Evolutionary conservation across 495 filamentous ascomycete species (phyloP).

Genomic region (Lichina pygmaea): DNA sequence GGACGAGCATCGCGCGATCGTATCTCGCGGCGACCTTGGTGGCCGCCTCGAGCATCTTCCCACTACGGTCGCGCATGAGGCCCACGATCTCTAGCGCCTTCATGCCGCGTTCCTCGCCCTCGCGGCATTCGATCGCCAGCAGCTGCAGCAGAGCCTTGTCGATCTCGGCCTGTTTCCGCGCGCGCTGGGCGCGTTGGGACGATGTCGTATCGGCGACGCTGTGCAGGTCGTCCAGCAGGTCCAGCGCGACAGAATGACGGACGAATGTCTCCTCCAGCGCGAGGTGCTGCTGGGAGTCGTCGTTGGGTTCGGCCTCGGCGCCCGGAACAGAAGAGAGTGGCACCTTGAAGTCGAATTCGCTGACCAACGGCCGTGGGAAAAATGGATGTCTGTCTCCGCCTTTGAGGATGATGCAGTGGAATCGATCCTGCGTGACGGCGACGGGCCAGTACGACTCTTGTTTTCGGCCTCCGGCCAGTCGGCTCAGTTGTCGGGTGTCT

Average conservation of each 20-base stretch:
- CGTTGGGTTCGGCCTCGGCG: slow-evolving; percentile 9
- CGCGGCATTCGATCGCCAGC: slow-evolving; percentile 68
- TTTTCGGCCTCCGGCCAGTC: slow-evolving; percentile 57
- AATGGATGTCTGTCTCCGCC: slow-evolving; percentile 81
- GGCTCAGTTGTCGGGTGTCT: slow-evolving; percentile 61
- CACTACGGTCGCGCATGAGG: slow-evolving; percentile 50
- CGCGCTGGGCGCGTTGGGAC: slow-evolving; percentile 38
- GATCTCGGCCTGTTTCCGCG: slow-evolving; percentile 45
- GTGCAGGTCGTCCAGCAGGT: slow-evolving; percentile 45
- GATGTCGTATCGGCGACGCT: slow-evolving; percentile 26
- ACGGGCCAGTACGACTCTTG: slow-evolving; percentile 88
- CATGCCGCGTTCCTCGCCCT: slow-evolving; percentile 80
- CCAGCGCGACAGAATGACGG: slow-evolving; percentile 38
- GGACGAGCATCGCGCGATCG: slow-evolving; percentile 44
- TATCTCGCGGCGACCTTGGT: slow-evolving; percentile 62
- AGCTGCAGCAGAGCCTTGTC: slow-evolving; percentile 79
- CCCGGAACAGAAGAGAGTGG: slow-evolving; percentile 31
- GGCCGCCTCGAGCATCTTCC: slow-evolving; percentile 66
- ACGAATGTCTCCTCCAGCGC: slow-evolving; percentile 54
- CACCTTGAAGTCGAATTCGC: slow-evolving; percentile 78
- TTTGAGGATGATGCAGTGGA: slow-evolving; percentile 97
- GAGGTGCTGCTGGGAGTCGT: slow-evolving; percentile 11
- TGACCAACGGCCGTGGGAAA: slow-evolving; percentile 76
- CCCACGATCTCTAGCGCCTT: slow-evolving; percentile 68
- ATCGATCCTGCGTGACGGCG: slow-evolving; percentile 71